These are phyloP conservation scores for Tylopilus plumbeoviolaceoides DNA, from an alignment of 768 basidiomycete genomes.

Conservation along the genomic window DNA sequence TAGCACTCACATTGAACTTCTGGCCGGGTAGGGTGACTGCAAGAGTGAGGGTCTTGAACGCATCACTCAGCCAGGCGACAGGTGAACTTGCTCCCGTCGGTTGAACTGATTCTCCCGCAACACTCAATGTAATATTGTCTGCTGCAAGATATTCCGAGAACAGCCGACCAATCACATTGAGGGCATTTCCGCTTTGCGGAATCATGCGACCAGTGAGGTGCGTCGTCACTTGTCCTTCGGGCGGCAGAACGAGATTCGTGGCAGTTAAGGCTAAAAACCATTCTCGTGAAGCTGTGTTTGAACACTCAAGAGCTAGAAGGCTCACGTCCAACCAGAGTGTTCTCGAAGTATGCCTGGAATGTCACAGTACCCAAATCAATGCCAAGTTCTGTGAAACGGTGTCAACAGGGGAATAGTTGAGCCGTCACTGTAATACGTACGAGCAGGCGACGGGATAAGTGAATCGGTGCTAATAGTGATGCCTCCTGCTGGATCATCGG, in stretches of 20 bases:
- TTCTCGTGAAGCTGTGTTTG: background rate
- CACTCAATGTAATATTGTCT: constrained; percentile 56
- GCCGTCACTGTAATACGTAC: constrained; percentile 37
- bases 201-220: constrained; percentile 63
- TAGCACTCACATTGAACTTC: constrained; percentile 41
- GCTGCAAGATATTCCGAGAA: constrained; percentile 65
- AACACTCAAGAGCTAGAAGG: background rate
- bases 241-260: constrained; percentile 45
- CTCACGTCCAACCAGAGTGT: constrained; percentile 59
- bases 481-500: constrained; percentile 63
- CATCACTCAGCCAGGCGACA: constrained; percentile 63
- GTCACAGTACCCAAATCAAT: constrained; percentile 63
- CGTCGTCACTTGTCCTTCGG: constrained; percentile 42
- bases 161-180: constrained; percentile 54
- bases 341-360: constrained; percentile 60
- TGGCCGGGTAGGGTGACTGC: constrained; percentile 60
- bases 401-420: constrained; percentile 10
- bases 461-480: constrained; percentile 69
- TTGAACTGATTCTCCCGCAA: constrained; percentile 57
- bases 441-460: constrained; percentile 59
- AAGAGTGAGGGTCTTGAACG: constrained; percentile 63
- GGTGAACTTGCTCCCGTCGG: constrained; percentile 48
- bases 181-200: constrained; percentile 52
- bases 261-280: constrained; percentile 46
- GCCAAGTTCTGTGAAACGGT: constrained; percentile 49